A percentile compares a stretch with the other conserved stretches of the same genome.
Evolutionary conservation across 164 flowering plant genomes (phyloP).

Genomic region (Vitis riparia): DNA sequence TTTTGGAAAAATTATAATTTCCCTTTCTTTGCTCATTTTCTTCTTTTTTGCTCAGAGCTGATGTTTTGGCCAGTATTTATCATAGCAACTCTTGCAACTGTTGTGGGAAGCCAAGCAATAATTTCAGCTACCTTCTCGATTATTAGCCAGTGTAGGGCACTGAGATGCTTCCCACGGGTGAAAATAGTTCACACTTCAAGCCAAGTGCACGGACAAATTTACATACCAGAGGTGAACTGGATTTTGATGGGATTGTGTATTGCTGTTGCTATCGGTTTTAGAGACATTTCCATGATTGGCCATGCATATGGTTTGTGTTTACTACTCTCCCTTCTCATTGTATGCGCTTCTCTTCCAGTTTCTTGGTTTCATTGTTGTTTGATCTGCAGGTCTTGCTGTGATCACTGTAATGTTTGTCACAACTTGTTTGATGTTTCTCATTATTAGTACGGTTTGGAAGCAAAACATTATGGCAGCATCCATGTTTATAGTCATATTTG

Average conservation of each 20-base stretch:
- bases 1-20: no score
- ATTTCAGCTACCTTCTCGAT: not conserved
- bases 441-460: conserved; percentile 51
- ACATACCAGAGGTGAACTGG: conserved; percentile 3
- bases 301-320: not conserved
- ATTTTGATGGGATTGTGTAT: not conserved
- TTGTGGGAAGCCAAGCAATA: conserved; percentile 2
- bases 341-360: not conserved
- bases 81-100: not conserved
- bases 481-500: conserved; percentile 43
- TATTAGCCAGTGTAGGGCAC: not conserved
- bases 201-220: not conserved
- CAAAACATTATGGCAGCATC: conserved; percentile 23
- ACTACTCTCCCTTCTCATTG: not conserved
- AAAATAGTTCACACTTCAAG: not conserved
- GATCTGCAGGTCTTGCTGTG: conserved; percentile 48
- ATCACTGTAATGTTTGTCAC: conserved; percentile 54
- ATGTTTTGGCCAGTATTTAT: not conserved
- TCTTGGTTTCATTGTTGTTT: not conserved
- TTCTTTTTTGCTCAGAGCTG: no score
- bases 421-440: conserved; percentile 54
- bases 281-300: not conserved
- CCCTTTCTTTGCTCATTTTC: no score
- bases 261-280: not conserved
- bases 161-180: not conserved